These are phyloP conservation scores for Colletotrichum liaoningense DNA, from an alignment of 2,329 filamentous ascomycete species.

Conservation along the genomic window DNA sequence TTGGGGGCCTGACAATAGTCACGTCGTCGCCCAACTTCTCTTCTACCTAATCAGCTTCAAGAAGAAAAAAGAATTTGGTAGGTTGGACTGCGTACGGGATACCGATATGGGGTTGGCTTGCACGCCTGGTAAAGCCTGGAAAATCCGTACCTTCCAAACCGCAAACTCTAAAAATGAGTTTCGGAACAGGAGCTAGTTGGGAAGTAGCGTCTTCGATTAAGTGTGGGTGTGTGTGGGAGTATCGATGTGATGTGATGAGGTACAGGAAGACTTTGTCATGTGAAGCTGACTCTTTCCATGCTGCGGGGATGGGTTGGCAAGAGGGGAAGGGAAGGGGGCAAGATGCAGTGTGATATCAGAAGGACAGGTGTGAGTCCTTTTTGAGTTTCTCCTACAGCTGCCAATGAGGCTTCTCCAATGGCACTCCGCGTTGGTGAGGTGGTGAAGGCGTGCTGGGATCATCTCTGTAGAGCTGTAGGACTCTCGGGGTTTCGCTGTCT, in stretches of 20 bases:
- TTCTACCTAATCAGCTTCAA: too few species aligned
- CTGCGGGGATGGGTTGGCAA: background rate
- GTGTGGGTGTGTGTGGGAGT: background rate
- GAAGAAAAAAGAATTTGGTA: too few species aligned
- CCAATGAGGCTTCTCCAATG: background rate
- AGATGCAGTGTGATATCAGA: background rate
- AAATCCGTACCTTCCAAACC: background rate
- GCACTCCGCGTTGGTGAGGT: background rate
- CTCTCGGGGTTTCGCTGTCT: background rate
- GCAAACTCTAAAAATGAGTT: constrained; percentile 12
- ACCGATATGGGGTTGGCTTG: background rate
- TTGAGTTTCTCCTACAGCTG: background rate
- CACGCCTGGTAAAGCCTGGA: background rate
- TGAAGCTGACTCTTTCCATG: constrained; percentile 4
- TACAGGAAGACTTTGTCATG: constrained; percentile 29
- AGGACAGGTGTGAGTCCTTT: background rate
- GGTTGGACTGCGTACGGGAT: background rate
- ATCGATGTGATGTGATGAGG: background rate
- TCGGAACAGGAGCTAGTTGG: constrained; percentile 1
- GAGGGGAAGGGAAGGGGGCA: too few species aligned
- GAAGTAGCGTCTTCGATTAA: background rate
- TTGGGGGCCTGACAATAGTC: too few species aligned
- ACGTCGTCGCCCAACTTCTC: too few species aligned
- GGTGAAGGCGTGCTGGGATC: background rate
- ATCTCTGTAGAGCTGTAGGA: background rate